phyloP scores from a whole-genome alignment of 805 yeast species.

The Myxozyma melibiosi region DNA sequence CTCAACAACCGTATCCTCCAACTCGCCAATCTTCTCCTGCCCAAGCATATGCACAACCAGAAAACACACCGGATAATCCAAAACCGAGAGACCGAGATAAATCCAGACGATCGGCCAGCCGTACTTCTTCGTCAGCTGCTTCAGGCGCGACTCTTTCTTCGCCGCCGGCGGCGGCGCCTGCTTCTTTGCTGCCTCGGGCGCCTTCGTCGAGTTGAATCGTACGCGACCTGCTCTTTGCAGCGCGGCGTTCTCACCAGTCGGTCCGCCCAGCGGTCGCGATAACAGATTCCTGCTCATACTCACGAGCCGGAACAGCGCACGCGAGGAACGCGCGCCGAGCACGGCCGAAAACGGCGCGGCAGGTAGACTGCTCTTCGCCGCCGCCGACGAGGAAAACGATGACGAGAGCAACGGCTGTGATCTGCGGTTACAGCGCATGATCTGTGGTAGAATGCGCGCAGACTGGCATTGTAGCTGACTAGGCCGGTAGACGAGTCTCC shows the following conservation, averaged over 20 bases:
- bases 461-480: too few relatives aligned
- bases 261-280: too few relatives aligned
- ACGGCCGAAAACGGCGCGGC: not conserved
- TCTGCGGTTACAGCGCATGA: too few relatives aligned
- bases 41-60: slow-evolving; percentile 83
- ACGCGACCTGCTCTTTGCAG: too few relatives aligned
- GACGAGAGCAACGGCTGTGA: too few relatives aligned
- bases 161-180: slow-evolving; percentile 5
- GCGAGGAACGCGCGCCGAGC: not conserved
- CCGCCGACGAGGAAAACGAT: too few relatives aligned
- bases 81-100: slow-evolving; percentile 66
- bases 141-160: slow-evolving; percentile 40
- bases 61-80: slow-evolving; percentile 86
- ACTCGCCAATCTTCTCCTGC: slow-evolving; percentile 71
- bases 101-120: slow-evolving; percentile 92
- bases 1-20: slow-evolving; percentile 50
- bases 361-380: not conserved
- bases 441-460: too few relatives aligned
- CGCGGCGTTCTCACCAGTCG: too few relatives aligned
- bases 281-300: too few relatives aligned
- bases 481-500: too few relatives aligned
- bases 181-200: not conserved
- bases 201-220: slow-evolving; percentile 15
- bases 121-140: slow-evolving; percentile 75
- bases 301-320: not conserved